Evolutionary conservation across 169 alveolate genomes (phyloP), one percentile per base, ranked within the genome.

Genomic region (Fabrea salina): DNA sequence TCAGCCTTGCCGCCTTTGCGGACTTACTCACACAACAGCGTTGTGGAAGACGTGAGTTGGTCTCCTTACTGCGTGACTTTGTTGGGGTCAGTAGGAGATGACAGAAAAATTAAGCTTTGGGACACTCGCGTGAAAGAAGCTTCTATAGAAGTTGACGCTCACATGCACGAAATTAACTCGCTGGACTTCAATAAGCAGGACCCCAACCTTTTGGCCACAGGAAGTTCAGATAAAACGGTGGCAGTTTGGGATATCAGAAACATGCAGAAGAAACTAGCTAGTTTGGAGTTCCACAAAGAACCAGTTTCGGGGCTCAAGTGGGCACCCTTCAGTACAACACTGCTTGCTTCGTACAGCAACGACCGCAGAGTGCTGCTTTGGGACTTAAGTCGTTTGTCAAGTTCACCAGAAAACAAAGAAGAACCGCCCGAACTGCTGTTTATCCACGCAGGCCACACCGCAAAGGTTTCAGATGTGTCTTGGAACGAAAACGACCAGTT

Each of bases 381-480:
- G 97, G 99, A 97, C 83, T 87, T 97, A 11, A 86, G 97, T 53
- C 88, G 92, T 83, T 86, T 96, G 2, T 98, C 97, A 44, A 92
- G 89, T 76, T 83, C 94, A 32, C 93, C 91, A 27, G 97, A 93
- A 74, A 61, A 90, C 89, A 33, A 90, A 86, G 99, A 96, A 82
- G 99, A 98, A 3, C 98, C 98, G n/a, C 97, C 98, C 44, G 98
- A 96, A 84, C 89, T 95, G 68, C 84, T 96, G 51, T 97, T 97
- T 83, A 93, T 96, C 41, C 99, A 97, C 84, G 98, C 98, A 33
- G 99, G 99, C 7, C 99, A 96, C 75, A 94, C 98, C 40, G 88
- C 97, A 27, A 95, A 93, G 47, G 93, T 97, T n/a, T 84, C 93
- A 79, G 99, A 96, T 75, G 85, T 95, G 71, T 94, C 93, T 58